A percentile compares a stretch with the other conserved stretches of the same genome.
These are phyloP conservation scores for Didymella exigua DNA, from an alignment of 2,329 filamentous ascomycete genomes.

Conservation along the genomic window DNA sequence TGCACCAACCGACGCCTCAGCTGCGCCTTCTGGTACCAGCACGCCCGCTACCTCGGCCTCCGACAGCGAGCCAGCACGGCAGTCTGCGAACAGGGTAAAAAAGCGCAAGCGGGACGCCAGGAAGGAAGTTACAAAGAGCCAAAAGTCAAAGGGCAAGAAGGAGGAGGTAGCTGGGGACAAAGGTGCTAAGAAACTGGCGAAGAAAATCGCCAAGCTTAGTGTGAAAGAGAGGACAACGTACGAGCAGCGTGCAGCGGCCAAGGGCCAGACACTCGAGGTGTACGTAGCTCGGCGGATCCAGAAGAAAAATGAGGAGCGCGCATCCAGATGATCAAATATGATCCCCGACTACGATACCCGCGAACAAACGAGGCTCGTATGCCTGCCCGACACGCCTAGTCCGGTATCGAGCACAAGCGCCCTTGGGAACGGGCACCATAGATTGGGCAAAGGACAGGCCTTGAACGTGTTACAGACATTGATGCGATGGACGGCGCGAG, in stretches of 20 bases:
- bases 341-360: background rate
- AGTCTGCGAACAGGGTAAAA: constrained; percentile 21
- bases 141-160: constrained; percentile 20
- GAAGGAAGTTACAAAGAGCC: constrained; percentile 16
- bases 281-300: constrained; percentile 44
- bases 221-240: constrained; percentile 39
- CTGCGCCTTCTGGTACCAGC: constrained; percentile 24
- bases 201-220: constrained; percentile 38
- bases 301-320: constrained; percentile 38
- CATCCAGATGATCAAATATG: background rate
- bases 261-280: constrained; percentile 46
- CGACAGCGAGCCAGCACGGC: constrained; percentile 24
- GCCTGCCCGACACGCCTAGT: background rate
- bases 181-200: constrained; percentile 20
- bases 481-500: too few relatives aligned
- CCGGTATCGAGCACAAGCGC: background rate
- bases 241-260: constrained; percentile 43
- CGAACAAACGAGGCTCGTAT: background rate
- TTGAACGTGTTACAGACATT: too few relatives aligned
- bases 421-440: background rate
- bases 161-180: constrained; percentile 2
- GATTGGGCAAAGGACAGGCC: too few relatives aligned
- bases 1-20: constrained; percentile 22
- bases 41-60: constrained; percentile 40
- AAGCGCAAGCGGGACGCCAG: constrained; percentile 37